Evolutionary conservation across 176 grass and related monocot species (phyloP).

Genomic region (Urochloa ruziziensis): DNA sequence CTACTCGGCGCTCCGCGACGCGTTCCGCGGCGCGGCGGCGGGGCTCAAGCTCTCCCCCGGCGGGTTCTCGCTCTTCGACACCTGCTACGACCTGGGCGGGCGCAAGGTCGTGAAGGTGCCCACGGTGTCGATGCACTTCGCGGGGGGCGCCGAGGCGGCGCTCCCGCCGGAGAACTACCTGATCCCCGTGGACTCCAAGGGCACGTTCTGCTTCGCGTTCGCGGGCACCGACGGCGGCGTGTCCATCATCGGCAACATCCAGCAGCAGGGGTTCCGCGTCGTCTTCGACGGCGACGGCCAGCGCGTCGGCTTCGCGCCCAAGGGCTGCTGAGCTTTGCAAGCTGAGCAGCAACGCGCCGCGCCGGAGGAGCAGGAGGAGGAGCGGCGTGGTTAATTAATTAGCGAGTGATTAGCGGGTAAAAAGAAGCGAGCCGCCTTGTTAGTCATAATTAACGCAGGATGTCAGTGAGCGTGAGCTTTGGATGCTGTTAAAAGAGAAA

Average conservation of each 20-base stretch:
- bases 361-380: too few relatives aligned
- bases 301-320: slow-evolving; percentile 58
- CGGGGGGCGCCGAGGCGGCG: slow-evolving; percentile 45
- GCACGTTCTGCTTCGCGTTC: slow-evolving; percentile 97
- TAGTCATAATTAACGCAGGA: slow-evolving; percentile 33
- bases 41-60: slow-evolving; percentile 54
- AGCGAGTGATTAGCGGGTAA: slow-evolving; percentile 9
- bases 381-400: not conserved
- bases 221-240: slow-evolving; percentile 81
- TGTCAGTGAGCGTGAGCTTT: not conserved
- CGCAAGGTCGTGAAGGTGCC: slow-evolving; percentile 86
- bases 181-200: slow-evolving; percentile 78
- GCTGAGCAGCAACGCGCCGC: too few relatives aligned
- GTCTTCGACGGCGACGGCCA: slow-evolving; percentile 71
- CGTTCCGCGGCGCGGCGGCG: slow-evolving; percentile 57
- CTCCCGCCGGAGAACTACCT: slow-evolving; percentile 96
- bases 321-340: slow-evolving; percentile 40
- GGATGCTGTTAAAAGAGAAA: slow-evolving; percentile 31
- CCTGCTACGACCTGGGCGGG: slow-evolving; percentile 88
- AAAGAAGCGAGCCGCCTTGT: not conserved
- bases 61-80: slow-evolving; percentile 92
- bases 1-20: slow-evolving; percentile 80
- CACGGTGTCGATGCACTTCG: slow-evolving; percentile 83
- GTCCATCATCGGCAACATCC: slow-evolving; percentile 92
- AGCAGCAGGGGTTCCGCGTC: slow-evolving; percentile 90